Evolutionary conservation across 768 basidiomycete genomes (phyloP).

Genomic region (Kwoniella pini): DNA sequence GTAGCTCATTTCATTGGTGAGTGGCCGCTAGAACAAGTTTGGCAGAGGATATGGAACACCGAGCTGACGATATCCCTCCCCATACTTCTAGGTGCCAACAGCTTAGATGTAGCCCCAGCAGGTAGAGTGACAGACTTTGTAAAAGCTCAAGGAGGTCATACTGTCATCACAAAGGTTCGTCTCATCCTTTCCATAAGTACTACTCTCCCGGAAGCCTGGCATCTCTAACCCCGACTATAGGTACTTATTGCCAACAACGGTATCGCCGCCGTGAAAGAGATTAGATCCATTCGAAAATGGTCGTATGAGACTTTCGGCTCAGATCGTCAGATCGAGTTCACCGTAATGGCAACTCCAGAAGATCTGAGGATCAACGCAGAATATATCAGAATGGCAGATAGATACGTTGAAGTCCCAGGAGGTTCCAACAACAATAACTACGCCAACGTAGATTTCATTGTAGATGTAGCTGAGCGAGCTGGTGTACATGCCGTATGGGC

Average conservation of each 20-base stretch:
- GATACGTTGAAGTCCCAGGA: conserved; percentile 97
- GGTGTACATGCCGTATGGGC: conserved; percentile 99
- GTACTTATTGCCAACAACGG: conserved; percentile 99
- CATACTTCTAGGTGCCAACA: conserved; percentile 76
- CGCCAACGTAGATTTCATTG: conserved; percentile 98
- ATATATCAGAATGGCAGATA: conserved; percentile 99
- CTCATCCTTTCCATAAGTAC: not conserved
- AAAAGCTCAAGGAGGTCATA: conserved; percentile 85
- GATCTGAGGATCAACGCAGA: conserved; percentile 95
- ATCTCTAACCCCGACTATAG: conserved; percentile 57
- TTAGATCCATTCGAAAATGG: conserved; percentile 98
- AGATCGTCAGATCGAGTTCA: conserved; percentile 95
- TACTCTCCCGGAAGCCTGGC: not conserved
- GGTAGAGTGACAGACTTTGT: conserved; percentile 88
- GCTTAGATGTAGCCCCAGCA: conserved; percentile 76
- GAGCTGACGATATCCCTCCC: conserved; percentile 3
- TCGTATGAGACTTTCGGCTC: conserved; percentile 98
- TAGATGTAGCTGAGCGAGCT: conserved; percentile 93
- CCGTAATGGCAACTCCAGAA: conserved; percentile 99
- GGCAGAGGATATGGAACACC: not conserved
- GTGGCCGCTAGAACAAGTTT: conserved; percentile 17
- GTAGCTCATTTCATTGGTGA: conserved; percentile 68
- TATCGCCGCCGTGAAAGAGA: conserved; percentile 99
- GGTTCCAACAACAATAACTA: conserved; percentile 99
- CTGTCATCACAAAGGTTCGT: conserved; percentile 94